These are phyloP conservation scores for Teunomyces cretensis DNA, from an alignment of 805 yeast species.

Conservation along the genomic window DNA sequence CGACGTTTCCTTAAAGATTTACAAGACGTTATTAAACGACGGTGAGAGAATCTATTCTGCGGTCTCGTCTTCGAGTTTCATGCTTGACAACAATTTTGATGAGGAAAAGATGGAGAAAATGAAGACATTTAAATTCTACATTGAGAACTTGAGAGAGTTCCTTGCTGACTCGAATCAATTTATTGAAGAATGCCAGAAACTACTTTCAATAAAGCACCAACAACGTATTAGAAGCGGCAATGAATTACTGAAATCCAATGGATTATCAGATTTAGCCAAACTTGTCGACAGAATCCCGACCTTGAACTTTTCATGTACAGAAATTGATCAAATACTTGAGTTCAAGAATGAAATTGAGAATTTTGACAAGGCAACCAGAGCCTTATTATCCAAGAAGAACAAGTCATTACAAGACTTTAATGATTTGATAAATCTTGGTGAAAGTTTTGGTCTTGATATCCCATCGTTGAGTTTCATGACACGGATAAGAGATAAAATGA, in stretches of 20 bases:
- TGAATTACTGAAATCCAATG: slow-evolving; percentile 14
- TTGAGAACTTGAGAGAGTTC: slow-evolving; percentile 38
- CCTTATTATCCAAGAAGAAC: slow-evolving; percentile 30
- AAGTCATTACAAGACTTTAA: slow-evolving; percentile 46
- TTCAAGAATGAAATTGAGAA: slow-evolving; percentile 51
- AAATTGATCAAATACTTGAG: slow-evolving; percentile 58
- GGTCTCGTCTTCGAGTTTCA: slow-evolving; percentile 27
- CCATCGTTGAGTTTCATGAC: slow-evolving; percentile 43
- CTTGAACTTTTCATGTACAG: slow-evolving; percentile 54
- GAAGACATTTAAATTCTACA: slow-evolving; percentile 18
- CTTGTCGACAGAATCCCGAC: slow-evolving; percentile 48
- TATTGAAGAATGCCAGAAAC: slow-evolving; percentile 53
- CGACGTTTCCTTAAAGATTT: slow-evolving; percentile 47
- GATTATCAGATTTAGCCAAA: slow-evolving; percentile 31
- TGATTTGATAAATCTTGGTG: slow-evolving; percentile 57
- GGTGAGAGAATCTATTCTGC: slow-evolving; percentile 53
- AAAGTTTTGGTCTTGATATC: slow-evolving; percentile 56
- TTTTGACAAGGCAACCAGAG: slow-evolving; percentile 48
- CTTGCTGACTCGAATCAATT: slow-evolving; percentile 49
- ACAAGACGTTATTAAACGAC: slow-evolving; percentile 48
- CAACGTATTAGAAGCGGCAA: slow-evolving; percentile 44
- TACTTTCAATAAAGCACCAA: slow-evolving; percentile 52
- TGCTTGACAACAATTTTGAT: slow-evolving; percentile 7
- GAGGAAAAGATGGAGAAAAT: slow-evolving; percentile 11
- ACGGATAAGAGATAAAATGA: slow-evolving; percentile 33